Percentiles rank a stretch among this genome's conserved stretches.
Evolutionary conservation across 345 rosid genomes (phyloP).

Genomic region (Gossypium mustelinum): DNA sequence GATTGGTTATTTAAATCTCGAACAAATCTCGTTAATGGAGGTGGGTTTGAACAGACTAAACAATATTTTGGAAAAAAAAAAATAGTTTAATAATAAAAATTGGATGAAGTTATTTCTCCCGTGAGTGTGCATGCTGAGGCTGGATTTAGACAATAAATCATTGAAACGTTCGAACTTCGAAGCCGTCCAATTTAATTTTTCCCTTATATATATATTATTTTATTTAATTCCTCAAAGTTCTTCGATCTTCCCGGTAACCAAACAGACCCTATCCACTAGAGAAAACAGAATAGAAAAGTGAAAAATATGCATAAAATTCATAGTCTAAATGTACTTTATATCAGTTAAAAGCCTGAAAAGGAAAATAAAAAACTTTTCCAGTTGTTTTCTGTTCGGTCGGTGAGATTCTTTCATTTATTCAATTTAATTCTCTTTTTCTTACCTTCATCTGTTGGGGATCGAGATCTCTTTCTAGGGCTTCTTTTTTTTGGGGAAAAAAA

Average conservation of each 20-base stretch:
- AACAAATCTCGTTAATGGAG: no score
- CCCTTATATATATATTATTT: not conserved
- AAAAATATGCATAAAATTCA: not conserved
- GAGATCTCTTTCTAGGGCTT: slow-evolving; percentile 2
- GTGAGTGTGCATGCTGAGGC: not conserved
- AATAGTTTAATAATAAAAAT: no score
- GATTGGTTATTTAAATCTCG: no score
- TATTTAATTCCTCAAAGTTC: not conserved
- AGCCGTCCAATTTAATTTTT: not conserved
- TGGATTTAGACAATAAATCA: not conserved
- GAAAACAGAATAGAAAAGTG: not conserved
- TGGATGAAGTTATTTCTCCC: not conserved
- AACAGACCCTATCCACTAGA: not conserved
- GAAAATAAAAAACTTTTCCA: not conserved
- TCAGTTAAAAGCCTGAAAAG: not conserved
- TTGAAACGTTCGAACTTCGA: not conserved
- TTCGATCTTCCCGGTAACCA: slow-evolving; percentile 6
- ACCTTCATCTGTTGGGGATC: not conserved
- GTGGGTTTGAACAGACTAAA: no score
- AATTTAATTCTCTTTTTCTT: not conserved
- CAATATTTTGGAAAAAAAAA: no score
- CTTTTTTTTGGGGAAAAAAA: not conserved
- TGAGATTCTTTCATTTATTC: slow-evolving; percentile 10
- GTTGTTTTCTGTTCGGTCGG: not conserved
- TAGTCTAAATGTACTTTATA: not conserved